Conservation (phyloP, 2,329 filamentous ascomycete species). For the Elsinoe arachidis region DNA sequence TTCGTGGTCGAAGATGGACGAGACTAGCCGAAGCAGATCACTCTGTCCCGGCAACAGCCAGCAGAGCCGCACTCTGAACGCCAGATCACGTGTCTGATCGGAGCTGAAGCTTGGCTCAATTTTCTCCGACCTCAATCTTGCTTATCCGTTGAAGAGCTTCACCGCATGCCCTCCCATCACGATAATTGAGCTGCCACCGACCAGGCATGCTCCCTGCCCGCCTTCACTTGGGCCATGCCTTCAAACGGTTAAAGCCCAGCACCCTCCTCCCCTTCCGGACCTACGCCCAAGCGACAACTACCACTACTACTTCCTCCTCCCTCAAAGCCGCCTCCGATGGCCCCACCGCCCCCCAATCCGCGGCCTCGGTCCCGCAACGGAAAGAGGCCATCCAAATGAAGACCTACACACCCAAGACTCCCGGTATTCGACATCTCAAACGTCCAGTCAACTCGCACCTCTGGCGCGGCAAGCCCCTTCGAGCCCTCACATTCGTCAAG, state of each 20-base stretch:
- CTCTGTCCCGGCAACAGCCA: neutral
- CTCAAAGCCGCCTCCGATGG: slow-evolving; percentile 24
- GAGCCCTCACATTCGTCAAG: slow-evolving; percentile 80
- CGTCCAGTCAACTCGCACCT: slow-evolving; percentile 92
- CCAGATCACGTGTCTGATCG: neutral
- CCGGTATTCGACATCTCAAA: slow-evolving; percentile 82
- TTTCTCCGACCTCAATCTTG: neutral
- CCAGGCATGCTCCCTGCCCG: slow-evolving; percentile 9
- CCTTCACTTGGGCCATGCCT: neutral
- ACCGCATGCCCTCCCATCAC: neutral
- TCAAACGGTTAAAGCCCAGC: neutral
- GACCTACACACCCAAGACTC: slow-evolving; percentile 88
- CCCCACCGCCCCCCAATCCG: slow-evolving; percentile 15
- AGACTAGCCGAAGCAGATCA: neutral
- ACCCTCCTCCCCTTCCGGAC: neutral
- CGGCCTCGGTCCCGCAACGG: slow-evolving; percentile 37
- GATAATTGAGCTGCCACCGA: neutral
- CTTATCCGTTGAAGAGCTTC: neutral
- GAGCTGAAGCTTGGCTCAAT: neutral
- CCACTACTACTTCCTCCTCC: slow-evolving; percentile 22
- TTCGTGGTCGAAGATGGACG: neutral
- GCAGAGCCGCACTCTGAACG: neutral
- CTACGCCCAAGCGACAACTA: slow-evolving; percentile 16
- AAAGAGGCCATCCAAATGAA: slow-evolving; percentile 46
- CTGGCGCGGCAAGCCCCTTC: slow-evolving; percentile 82